These are phyloP conservation scores for Misopates orontium DNA, from an alignment of 257 asterid genomes.

Conservation along the genomic window DNA sequence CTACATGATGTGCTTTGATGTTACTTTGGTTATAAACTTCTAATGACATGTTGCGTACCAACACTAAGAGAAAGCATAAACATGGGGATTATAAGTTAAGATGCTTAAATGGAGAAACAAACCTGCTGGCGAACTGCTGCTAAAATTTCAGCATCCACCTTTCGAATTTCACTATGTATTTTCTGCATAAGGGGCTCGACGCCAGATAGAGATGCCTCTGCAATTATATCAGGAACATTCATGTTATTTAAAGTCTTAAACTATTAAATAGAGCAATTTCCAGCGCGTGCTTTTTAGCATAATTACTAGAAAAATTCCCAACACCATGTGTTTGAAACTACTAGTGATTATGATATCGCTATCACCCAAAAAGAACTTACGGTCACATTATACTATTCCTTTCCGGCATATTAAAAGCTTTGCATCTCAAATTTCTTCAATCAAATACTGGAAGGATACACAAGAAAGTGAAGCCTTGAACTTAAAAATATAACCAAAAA, in stretches of 20 bases:
- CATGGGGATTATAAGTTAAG: conserved; percentile 4
- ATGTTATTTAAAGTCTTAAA: conserved; percentile 6
- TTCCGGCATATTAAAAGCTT: conserved; percentile 11
- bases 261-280: conserved; percentile 16
- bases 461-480: background rate
- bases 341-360: background rate
- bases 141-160: conserved; percentile 84
- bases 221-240: conserved; percentile 32
- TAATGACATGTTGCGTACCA: background rate
- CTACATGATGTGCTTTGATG: conserved; percentile 1
- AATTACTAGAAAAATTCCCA: background rate
- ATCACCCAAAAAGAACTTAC: background rate
- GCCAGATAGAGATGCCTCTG: conserved; percentile 96
- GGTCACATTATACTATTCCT: conserved; percentile 9
- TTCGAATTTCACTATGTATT: conserved; percentile 81
- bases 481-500: background rate
- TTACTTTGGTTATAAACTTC: conserved; percentile 13
- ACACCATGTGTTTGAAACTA: no score
- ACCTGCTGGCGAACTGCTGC: conserved; percentile 97
- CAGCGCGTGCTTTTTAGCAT: background rate
- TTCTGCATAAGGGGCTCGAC: conserved; percentile 95
- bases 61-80: conserved; percentile 7
- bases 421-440: background rate
- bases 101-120: conserved; percentile 28
- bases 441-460: background rate